These are phyloP conservation scores for Tylopilus vinaceipallidus DNA, from an alignment of 768 basidiomycete species.

Conservation along the genomic window DNA sequence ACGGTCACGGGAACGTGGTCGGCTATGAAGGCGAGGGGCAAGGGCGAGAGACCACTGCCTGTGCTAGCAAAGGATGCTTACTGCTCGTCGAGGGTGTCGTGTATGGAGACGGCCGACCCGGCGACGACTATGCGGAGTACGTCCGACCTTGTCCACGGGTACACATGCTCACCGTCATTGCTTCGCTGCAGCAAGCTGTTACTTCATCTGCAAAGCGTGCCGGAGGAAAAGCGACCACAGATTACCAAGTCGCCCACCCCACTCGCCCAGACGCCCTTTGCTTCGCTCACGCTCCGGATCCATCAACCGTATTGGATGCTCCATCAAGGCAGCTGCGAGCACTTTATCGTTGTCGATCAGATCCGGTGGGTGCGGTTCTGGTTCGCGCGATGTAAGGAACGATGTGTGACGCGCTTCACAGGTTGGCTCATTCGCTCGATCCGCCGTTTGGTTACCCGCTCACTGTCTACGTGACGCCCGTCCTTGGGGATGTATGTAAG, in stretches of 20 bases:
- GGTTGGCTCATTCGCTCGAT: constrained; percentile 60
- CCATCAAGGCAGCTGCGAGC: constrained; percentile 81
- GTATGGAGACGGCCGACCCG: constrained; percentile 52
- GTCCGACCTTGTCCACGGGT: too few relatives aligned
- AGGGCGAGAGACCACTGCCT: not conserved
- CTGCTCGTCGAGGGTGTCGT: constrained; percentile 60
- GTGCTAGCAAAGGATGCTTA: constrained; percentile 38
- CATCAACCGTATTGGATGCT: constrained; percentile 82
- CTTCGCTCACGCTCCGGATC: constrained; percentile 56
- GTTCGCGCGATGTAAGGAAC: not conserved
- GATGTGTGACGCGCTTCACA: constrained; percentile 31
- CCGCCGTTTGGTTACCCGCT: constrained; percentile 60
- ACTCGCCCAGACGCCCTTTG: constrained; percentile 48
- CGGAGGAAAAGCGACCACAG: constrained; percentile 28
- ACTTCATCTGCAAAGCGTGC: constrained; percentile 35
- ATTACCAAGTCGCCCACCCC: constrained; percentile 41
- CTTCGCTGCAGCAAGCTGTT: constrained; percentile 47
- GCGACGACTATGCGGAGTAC: constrained; percentile 58
- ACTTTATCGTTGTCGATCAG: constrained; percentile 70
- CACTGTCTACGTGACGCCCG: constrained; percentile 62
- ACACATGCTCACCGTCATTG: too few relatives aligned
- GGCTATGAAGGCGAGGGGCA: constrained; percentile 23
- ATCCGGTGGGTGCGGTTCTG: constrained; percentile 49
- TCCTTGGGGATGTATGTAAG: constrained; percentile 60
- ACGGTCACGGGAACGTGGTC: constrained; percentile 29